A percentile compares a stretch with the other conserved stretches of the same genome.
Evolutionary conservation across 2,329 filamentous ascomycete genomes (phyloP).

Genomic region (Colletotrichum paranaense): DNA sequence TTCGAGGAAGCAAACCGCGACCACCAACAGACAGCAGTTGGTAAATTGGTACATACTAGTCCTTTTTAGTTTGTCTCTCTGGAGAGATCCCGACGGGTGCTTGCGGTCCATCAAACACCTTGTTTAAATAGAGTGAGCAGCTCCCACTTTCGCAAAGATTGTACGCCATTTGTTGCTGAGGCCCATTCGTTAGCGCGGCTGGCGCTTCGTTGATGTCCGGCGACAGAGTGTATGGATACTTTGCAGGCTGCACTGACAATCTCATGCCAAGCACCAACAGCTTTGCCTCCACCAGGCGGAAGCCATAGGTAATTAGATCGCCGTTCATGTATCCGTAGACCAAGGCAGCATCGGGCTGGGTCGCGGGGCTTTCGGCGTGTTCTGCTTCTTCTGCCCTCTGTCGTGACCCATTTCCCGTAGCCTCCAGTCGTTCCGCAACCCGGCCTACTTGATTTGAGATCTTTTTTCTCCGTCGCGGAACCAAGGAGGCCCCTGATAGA

Average conservation of each 20-base stretch:
- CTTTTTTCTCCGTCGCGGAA: background rate
- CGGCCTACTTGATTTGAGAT: background rate
- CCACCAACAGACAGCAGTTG: background rate
- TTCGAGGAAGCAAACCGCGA: background rate
- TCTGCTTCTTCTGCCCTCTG: background rate
- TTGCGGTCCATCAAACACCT: conserved; percentile 9
- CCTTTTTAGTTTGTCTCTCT: background rate
- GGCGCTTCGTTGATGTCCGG: conserved; percentile 2
- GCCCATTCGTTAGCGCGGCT: background rate
- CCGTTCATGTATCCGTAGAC: background rate
- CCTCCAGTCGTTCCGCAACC: background rate
- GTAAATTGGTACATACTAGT: background rate
- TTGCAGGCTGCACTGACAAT: background rate
- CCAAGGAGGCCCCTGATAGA: background rate
- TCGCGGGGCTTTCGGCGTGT: background rate
- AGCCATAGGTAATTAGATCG: too few relatives aligned
- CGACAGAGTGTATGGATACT: background rate
- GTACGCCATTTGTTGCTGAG: background rate
- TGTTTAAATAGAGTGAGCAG: conserved; percentile 8
- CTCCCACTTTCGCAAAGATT: conserved; percentile 1
- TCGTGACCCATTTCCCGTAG: background rate
- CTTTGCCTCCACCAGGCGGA: background rate
- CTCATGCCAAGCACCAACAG: background rate
- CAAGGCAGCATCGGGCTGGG: background rate
- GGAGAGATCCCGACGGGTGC: conserved; percentile 1